Evolutionary conservation across 2,329 filamentous ascomycete genomes (phyloP).

Genomic region (Colletotrichum lentis): DNA sequence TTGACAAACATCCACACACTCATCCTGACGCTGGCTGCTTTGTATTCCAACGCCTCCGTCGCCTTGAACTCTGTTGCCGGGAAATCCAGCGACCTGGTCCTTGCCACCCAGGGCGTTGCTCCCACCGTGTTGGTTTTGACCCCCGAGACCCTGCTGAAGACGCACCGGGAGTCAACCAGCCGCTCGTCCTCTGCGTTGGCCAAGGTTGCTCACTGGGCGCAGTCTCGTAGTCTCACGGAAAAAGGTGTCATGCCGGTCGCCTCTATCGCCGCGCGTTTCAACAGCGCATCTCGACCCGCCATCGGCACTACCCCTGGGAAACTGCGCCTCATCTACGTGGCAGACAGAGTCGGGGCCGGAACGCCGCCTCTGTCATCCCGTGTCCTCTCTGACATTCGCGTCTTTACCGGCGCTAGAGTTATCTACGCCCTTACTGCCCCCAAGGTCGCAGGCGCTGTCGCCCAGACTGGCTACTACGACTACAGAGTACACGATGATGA

Average conservation of each 20-base stretch:
- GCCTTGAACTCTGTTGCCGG: constrained; percentile 90
- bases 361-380: constrained; percentile 71
- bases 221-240: constrained; percentile 72
- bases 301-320: constrained; percentile 73
- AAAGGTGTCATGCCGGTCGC: constrained; percentile 77
- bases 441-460: constrained; percentile 86
- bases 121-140: constrained; percentile 86
- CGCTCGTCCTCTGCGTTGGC: constrained; percentile 70
- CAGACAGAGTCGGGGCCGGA: constrained; percentile 72
- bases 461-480: constrained; percentile 87
- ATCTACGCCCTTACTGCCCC: constrained; percentile 85
- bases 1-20: constrained; percentile 83
- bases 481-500: constrained; percentile 68
- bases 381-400: constrained; percentile 80
- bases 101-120: constrained; percentile 77
- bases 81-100: constrained; percentile 71
- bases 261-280: constrained; percentile 61
- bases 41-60: constrained; percentile 85
- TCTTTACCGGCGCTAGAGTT: constrained; percentile 81
- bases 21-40: constrained; percentile 78
- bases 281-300: constrained; percentile 61
- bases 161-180: constrained; percentile 69
- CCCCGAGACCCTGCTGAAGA: constrained; percentile 73
- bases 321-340: constrained; percentile 81
- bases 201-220: constrained; percentile 74